Conservation (phyloP, 2,329 filamentous ascomycete genomes). For the Orbilia brochopaga region DNA sequence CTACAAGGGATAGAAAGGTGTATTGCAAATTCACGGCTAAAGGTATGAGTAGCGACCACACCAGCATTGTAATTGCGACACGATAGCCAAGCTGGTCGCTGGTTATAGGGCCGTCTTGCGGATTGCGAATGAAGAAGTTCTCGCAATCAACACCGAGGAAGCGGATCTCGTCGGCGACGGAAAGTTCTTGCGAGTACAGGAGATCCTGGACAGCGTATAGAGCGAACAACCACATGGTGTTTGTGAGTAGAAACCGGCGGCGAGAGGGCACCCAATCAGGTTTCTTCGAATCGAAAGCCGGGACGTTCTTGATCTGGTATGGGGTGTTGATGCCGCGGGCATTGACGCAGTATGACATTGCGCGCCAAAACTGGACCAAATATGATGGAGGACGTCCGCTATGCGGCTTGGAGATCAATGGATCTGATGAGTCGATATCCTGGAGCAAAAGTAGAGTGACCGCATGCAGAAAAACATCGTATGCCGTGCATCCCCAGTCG, state of each 20-base stretch:
- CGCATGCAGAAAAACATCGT: slow-evolving; percentile 19
- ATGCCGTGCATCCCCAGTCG: slow-evolving; percentile 21
- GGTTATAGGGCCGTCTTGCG: slow-evolving; percentile 22
- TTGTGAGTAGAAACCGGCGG: slow-evolving; percentile 18
- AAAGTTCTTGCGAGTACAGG: slow-evolving; percentile 15
- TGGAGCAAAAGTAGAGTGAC: slow-evolving; percentile 17
- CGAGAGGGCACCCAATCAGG: slow-evolving; percentile 41
- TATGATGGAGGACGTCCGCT: slow-evolving; percentile 32
- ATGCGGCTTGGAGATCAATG: slow-evolving; percentile 29
- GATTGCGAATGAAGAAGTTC: slow-evolving; percentile 25
- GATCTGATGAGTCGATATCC: slow-evolving; percentile 25
- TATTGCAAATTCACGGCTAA: slow-evolving; percentile 26
- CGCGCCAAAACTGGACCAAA: slow-evolving; percentile 36
- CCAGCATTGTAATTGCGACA: slow-evolving; percentile 4
- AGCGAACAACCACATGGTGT: slow-evolving; percentile 12
- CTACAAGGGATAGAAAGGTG: slow-evolving; percentile 19
- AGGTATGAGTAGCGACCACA: slow-evolving; percentile 38
- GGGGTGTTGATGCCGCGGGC: slow-evolving; percentile 29
- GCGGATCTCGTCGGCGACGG: slow-evolving; percentile 18
- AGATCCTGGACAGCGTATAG: slow-evolving; percentile 22
- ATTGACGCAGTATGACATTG: slow-evolving; percentile 32
- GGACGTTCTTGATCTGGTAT: slow-evolving; percentile 43
- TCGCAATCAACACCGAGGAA: slow-evolving; percentile 32
- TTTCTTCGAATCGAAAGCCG: slow-evolving; percentile 30
- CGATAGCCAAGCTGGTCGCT: slow-evolving; percentile 27